Evolutionary conservation across 345 rosid genomes (phyloP), one percentile per base, ranked within the genome.

Genomic region (Nephelium lappaceum): DNA sequence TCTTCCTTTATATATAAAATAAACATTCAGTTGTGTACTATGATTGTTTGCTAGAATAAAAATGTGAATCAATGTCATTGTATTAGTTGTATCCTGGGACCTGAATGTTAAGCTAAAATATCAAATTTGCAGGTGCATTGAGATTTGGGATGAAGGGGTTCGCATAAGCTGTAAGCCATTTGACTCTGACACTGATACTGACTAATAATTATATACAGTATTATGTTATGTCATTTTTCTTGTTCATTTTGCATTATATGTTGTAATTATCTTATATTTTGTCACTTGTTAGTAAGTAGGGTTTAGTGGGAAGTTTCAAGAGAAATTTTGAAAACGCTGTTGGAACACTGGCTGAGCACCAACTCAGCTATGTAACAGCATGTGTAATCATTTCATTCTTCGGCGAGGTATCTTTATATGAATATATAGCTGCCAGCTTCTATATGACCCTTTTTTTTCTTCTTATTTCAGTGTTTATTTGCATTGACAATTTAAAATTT

Each of bases 111-210:
- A 23, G 19, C 14, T 39, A 11, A 38, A 24, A 45, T 36, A 69
- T 62, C 24, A 1, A 73, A 31, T 65, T 25, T 70, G 41, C 85
- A 92, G 98, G 87, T 90, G 77, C 77, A 51, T 89, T 24, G 98
- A 92, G 88, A 88, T 82, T 41, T 94, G 98, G 98, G 86, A 94
- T 8, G 88, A 85, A 31, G 98, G 98, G 68, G 77, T 91, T 85
- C 92, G 90, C 62, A 42, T 84, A 31, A 82, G 80, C 84, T 81
- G 89, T 55, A 81, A 90, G 86, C 91, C 82, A 83, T 31, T 88
- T 68, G 91, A 90, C 49, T 72, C 88, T 0, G 89, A 80, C 38
- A 49, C 27, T 57, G 72, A 27, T 71, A 58, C 77, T 57, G 72
- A 38, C 72, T 82, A 55, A 74, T 49, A 42, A 10, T n/a, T 62